Percentiles rank a stretch among this genome's conserved stretches.
These are phyloP conservation scores for Paramecium caudatum DNA, from an alignment of 73 alveolate species.

Conservation along the genomic window DNA sequence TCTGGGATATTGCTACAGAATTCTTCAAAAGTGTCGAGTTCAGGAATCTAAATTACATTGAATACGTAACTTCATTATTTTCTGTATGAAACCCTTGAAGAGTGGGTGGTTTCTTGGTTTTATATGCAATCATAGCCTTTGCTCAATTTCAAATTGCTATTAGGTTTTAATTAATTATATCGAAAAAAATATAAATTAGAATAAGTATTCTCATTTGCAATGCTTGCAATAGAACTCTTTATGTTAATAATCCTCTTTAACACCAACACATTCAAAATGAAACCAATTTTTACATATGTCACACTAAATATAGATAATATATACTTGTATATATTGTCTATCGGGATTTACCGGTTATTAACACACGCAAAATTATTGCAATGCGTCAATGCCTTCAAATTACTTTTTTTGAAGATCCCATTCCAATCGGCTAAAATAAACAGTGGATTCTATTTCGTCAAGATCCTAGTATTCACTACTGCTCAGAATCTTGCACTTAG, in stretches of 20 bases:
- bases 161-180: neutral
- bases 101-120: no score
- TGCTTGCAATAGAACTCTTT: neutral
- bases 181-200: neutral
- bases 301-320: neutral
- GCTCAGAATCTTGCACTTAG: neutral
- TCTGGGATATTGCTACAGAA: slow-evolving; percentile 43
- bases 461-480: neutral
- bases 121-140: neutral
- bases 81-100: no score
- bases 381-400: neutral
- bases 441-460: slow-evolving; percentile 17
- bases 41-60: slow-evolving; percentile 1
- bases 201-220: neutral
- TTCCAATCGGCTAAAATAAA: slow-evolving; percentile 42
- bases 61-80: no score
- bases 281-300: neutral
- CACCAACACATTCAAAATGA: neutral
- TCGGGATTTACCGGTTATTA: neutral
- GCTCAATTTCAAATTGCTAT: slow-evolving; percentile 1
- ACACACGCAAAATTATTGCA: neutral
- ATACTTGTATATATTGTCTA: neutral
- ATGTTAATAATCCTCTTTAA: neutral
- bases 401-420: neutral
- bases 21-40: slow-evolving; percentile 58